Conservation (phyloP, 352 stramenopile species). For the Pythium myriotylum region DNA sequence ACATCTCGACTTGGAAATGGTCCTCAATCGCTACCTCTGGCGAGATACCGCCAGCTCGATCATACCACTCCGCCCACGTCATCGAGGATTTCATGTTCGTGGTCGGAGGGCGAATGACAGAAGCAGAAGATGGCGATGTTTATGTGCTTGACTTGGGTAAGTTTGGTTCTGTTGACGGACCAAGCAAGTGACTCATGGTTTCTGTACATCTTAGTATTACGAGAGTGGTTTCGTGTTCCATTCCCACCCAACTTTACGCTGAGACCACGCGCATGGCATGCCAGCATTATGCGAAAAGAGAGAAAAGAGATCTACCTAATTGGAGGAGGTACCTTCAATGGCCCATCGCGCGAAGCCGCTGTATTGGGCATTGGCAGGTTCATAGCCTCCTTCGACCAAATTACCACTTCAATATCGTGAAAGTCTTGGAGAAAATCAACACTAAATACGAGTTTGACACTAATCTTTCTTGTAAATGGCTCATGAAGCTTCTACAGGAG, state of each 20-base stretch:
- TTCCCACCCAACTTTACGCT: constrained; percentile 36
- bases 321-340: constrained; percentile 62
- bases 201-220: neutral
- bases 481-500: constrained; percentile 29
- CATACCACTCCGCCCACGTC: constrained; percentile 68
- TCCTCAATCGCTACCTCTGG: constrained; percentile 38
- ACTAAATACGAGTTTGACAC: too few relatives aligned
- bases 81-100: constrained; percentile 57
- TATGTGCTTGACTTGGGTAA: constrained; percentile 59
- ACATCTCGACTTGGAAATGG: constrained; percentile 43
- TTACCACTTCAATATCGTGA: neutral
- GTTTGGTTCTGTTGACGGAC: neutral
- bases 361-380: constrained; percentile 50
- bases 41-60: constrained; percentile 50
- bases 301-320: constrained; percentile 49
- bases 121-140: constrained; percentile 45
- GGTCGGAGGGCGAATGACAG: constrained; percentile 56
- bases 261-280: constrained; percentile 63
- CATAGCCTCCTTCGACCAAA: neutral
- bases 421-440: too few relatives aligned
- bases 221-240: constrained; percentile 48
- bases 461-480: neutral
- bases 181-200: constrained; percentile 6
- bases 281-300: constrained; percentile 44
- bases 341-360: constrained; percentile 57